Conservation (phyloP, 352 stramenopile genomes). For the Aphanomyces stellatus region DNA sequence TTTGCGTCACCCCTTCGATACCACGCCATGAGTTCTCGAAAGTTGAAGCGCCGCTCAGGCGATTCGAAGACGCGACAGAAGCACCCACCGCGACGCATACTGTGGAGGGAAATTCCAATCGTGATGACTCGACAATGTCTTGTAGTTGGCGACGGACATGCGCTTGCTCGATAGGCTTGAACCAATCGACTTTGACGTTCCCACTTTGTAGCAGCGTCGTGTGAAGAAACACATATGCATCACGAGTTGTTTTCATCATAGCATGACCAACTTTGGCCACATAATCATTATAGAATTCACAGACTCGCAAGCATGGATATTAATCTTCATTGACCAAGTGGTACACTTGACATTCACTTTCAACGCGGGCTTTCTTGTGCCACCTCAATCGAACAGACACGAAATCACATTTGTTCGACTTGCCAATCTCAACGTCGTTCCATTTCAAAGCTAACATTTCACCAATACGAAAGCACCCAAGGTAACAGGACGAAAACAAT, state of each 20-base stretch:
- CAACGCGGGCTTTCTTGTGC: no score
- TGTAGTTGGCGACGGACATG: neutral
- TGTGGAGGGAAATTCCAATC: neutral
- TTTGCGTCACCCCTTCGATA: neutral
- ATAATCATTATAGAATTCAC: neutral
- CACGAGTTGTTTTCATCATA: neutral
- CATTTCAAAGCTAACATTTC: no score
- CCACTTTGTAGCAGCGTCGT: neutral
- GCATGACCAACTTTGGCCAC: neutral
- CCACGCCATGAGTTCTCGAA: slow-evolving; percentile 4
- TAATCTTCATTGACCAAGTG: neutral
- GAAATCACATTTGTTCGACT: no score
- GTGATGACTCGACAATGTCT: neutral
- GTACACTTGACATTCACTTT: neutral
- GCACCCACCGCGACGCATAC: neutral
- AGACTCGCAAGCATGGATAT: neutral
- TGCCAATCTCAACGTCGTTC: no score
- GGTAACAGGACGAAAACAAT: no score
- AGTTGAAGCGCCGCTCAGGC: neutral
- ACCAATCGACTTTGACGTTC: neutral
- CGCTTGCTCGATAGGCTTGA: neutral
- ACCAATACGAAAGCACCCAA: no score
- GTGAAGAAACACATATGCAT: neutral
- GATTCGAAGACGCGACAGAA: slow-evolving; percentile 4
- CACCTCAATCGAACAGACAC: no score